Conservation (phyloP, 352 stramenopile genomes). For the Phytopythium oedochilum region DNA sequence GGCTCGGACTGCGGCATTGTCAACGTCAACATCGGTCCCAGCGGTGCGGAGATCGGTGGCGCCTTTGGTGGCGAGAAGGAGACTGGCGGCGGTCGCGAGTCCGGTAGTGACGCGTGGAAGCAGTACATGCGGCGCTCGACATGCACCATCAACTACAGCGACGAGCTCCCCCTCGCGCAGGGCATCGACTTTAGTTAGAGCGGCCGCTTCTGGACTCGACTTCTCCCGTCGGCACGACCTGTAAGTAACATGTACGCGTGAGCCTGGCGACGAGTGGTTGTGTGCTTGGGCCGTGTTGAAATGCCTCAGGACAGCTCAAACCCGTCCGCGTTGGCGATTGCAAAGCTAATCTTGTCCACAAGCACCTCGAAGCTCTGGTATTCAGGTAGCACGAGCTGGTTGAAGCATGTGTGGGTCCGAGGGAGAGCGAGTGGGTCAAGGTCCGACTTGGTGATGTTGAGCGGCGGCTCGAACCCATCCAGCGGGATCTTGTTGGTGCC, state of each 20-base stretch:
- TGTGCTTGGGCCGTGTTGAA: not conserved
- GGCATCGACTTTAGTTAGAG: conserved; percentile 89
- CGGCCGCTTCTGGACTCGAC: not conserved
- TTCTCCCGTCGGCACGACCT: not conserved
- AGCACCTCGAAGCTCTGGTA: conserved; percentile 64
- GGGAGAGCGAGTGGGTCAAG: conserved; percentile 63
- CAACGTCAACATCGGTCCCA: conserved; percentile 92
- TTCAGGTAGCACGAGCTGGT: conserved; percentile 83
- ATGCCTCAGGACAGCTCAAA: conserved; percentile 61
- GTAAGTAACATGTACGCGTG: not conserved
- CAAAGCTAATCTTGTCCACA: conserved; percentile 72
- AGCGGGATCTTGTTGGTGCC: conserved; percentile 80
- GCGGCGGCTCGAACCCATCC: conserved; percentile 80
- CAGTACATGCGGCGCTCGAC: conserved; percentile 94
- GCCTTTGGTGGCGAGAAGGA: conserved; percentile 93
- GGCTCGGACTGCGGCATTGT: conserved; percentile 92
- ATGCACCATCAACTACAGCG: conserved; percentile 93
- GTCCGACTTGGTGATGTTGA: conserved; percentile 84
- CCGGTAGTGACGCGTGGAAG: conserved; percentile 91
- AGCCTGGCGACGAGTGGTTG: not conserved
- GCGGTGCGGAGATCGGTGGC: conserved; percentile 90
- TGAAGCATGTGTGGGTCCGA: conserved; percentile 85
- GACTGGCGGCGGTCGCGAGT: conserved; percentile 89
- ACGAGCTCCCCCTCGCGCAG: conserved; percentile 89
- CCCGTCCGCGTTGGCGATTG: conserved; percentile 70